Evolutionary conservation across 805 yeast genomes (phyloP).

Genomic region (Sugiyamaella floridensis): DNA sequence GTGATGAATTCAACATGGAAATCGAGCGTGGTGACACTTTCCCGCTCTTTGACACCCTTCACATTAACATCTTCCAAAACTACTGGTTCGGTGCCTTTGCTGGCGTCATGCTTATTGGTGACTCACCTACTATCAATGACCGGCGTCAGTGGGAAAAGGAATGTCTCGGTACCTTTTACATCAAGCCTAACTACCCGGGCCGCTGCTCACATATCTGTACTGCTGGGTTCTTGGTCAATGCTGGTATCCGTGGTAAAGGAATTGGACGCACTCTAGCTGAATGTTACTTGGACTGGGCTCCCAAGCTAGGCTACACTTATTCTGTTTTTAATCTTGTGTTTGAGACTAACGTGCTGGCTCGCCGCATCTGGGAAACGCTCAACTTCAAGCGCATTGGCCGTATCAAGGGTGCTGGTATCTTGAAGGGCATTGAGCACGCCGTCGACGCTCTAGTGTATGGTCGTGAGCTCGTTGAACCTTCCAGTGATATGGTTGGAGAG

Average conservation of each 20-base stretch:
- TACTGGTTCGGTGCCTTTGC: constrained; percentile 87
- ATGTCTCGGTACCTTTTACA: constrained; percentile 80
- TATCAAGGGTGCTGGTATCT: constrained; percentile 78
- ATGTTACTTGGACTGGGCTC: constrained; percentile 86
- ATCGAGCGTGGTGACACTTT: constrained; percentile 81
- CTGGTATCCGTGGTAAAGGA: constrained; percentile 87
- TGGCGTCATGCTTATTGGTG: constrained; percentile 76
- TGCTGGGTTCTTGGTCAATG: constrained; percentile 81
- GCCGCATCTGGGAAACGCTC: constrained; percentile 67
- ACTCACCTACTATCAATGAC: constrained; percentile 44
- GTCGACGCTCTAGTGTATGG: constrained; percentile 87
- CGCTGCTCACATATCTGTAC: constrained; percentile 90
- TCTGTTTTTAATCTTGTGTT: constrained; percentile 79
- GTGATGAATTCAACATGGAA: constrained; percentile 92
- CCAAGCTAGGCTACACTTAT: constrained; percentile 77
- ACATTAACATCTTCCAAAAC: constrained; percentile 66
- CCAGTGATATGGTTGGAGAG: constrained; percentile 36
- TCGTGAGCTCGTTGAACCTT: constrained; percentile 56
- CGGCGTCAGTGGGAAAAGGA: constrained; percentile 82
- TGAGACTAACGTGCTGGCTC: constrained; percentile 79
- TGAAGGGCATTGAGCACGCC: constrained; percentile 76
- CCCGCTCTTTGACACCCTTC: constrained; percentile 76
- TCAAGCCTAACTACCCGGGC: constrained; percentile 89
- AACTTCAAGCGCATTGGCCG: constrained; percentile 75
- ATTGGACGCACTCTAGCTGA: constrained; percentile 82